phyloP scores from a whole-genome alignment of 345 rosid species.

The Brassica rapa region DNA sequence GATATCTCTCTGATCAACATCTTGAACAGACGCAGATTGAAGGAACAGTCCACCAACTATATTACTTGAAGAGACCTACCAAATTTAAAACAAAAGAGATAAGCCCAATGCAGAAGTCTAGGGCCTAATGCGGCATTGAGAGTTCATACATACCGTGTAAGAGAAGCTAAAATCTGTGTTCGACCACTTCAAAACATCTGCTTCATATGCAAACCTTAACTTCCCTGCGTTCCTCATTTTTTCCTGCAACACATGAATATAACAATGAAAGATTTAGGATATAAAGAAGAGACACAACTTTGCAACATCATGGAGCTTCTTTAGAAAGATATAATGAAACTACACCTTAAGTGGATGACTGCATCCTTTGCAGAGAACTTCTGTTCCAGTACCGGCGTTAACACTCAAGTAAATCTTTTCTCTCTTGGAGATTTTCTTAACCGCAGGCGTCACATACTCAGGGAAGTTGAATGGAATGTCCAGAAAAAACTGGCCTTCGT shows the following conservation, averaged over 20 bases:
- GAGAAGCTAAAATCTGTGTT: constrained; percentile 65
- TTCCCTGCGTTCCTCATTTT: constrained; percentile 60
- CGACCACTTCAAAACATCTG: constrained; percentile 88
- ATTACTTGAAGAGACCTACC: constrained; percentile 59
- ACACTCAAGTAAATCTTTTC: constrained; percentile 77
- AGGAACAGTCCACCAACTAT: constrained; percentile 71
- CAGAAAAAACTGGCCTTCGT: constrained; percentile 61
- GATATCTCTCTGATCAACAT: constrained; percentile 84
- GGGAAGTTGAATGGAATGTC: constrained; percentile 81
- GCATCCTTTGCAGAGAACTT: constrained; percentile 62
- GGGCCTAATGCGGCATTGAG: constrained; percentile 14
- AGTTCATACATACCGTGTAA: constrained; percentile 75
- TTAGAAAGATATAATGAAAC: constrained; percentile 3
- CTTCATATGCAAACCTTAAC: constrained; percentile 66
- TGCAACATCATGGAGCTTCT: not conserved
- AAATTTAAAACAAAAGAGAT: not conserved
- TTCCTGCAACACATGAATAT: constrained; percentile 52
- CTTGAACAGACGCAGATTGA: constrained; percentile 70
- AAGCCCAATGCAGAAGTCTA: constrained; percentile 13
- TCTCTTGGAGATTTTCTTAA: constrained; percentile 68
- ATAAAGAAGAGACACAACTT: not conserved
- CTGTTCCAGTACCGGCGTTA: constrained; percentile 62
- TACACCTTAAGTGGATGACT: constrained; percentile 90
- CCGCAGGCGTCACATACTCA: constrained; percentile 78
- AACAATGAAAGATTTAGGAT: not conserved